Percentiles rank a stretch among this genome's conserved stretches.
Conservation (phyloP, 495 filamentous ascomycete species). For the Penicillium macrosclerotiorum region DNA sequence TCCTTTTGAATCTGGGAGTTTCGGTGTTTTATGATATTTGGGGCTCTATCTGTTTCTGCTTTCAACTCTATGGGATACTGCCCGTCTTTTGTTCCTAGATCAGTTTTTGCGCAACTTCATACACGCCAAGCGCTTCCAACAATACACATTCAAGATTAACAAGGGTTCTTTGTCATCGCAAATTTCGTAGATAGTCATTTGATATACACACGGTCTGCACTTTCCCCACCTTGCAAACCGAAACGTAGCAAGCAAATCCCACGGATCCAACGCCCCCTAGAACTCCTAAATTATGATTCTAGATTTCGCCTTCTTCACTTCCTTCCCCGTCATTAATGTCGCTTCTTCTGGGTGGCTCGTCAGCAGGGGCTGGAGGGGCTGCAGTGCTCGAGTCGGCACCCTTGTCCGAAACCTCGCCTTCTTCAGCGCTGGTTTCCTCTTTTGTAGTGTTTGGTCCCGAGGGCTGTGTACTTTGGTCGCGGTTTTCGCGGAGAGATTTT, state of each 20-base stretch:
- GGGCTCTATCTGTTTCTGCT: too few relatives aligned
- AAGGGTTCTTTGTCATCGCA: conserved; percentile 8
- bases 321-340: conserved; percentile 30
- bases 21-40: too few relatives aligned
- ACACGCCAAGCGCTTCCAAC: too few relatives aligned
- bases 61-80: too few relatives aligned
- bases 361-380: not conserved
- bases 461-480: not conserved
- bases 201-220: too few relatives aligned
- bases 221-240: too few relatives aligned
- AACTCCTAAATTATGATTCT: not conserved
- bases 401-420: conserved; percentile 21
- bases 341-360: not conserved
- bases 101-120: too few relatives aligned
- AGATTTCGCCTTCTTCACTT: conserved; percentile 48
- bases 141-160: not conserved
- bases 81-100: too few relatives aligned
- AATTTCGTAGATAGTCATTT: conserved; percentile 15
- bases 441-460: not conserved
- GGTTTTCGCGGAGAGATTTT: not conserved
- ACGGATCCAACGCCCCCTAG: not conserved
- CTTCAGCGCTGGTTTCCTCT: conserved; percentile 19
- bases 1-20: not conserved
- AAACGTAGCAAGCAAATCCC: too few relatives aligned
- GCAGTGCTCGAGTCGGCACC: not conserved